These are phyloP conservation scores for Bromus sterilis DNA, from an alignment of 176 grass and related monocot species.

Conservation along the genomic window DNA sequence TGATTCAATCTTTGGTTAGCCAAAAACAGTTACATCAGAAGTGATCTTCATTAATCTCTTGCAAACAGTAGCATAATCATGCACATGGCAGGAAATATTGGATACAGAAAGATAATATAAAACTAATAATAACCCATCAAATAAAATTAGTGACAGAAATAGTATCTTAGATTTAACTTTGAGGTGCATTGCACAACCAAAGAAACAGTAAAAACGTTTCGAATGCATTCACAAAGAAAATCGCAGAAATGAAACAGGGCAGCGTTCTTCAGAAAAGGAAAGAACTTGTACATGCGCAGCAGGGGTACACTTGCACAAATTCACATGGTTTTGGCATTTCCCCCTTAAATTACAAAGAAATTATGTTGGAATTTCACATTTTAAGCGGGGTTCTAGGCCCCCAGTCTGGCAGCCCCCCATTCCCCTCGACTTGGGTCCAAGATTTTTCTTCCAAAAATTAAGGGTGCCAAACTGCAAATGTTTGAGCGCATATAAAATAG, in stretches of 20 bases:
- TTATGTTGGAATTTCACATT: not conserved
- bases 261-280: not conserved
- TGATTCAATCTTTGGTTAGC: not conserved
- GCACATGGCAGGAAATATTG: not conserved
- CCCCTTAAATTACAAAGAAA: not conserved
- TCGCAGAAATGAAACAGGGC: not conserved
- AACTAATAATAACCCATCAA: not conserved
- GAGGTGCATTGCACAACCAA: not conserved
- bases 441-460: not conserved
- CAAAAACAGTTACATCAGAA: not conserved
- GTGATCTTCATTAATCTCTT: not conserved
- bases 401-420: too few relatives aligned
- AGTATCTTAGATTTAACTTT: not conserved
- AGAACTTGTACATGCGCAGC: not conserved
- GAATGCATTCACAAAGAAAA: not conserved
- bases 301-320: not conserved
- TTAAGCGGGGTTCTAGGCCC: not conserved
- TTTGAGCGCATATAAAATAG: not conserved
- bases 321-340: not conserved
- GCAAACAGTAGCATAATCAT: not conserved
- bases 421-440: not conserved
- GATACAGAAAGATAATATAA: not conserved
- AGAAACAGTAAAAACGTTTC: not conserved
- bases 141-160: not conserved
- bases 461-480: not conserved